Evolutionary conservation across 805 yeast genomes (phyloP), one percentile per base, ranked within the genome.

Genomic region (Candida methanosorbosa): DNA sequence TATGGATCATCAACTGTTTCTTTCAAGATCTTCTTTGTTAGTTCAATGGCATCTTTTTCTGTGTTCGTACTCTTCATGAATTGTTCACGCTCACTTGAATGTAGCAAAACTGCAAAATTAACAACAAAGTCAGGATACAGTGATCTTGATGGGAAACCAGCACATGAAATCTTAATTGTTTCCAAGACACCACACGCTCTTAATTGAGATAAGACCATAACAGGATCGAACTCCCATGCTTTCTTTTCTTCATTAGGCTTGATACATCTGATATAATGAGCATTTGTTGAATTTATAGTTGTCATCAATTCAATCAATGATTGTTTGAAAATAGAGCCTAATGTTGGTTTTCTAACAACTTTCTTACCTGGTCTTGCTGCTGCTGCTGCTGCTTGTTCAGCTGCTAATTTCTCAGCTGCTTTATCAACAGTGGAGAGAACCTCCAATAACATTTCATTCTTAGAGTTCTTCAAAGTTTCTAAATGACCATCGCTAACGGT

Each of bases 101-200:
- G 73, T 27, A 87, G 76, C 39, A 90, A 68, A 52, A 88, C 78
- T 52, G 86, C 90, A 56, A 87, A 90, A 51, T 96, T 75, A 42
- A 78, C 73, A 15, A 87, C 94, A 65, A 90, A 90, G 54, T 92
- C 97, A 34, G 80, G 87, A 54, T 86, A 92, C 2, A 95, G 76
- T 87, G 96, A 86, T 54, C 97, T 72, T 0, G 96, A 81, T 14
- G 98, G 98, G 71, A 88, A 90, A 27, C 98, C 98, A 33, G 95
- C 97, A 63, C 97, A 88, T 2, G 97, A 88, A 32, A 90, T 90
- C 51, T 95, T 70, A 53, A 90, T 90, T 2, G 98, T 92, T 57
- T 92, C 98, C 46, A 90, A 68, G 31, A 90, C 97, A 81, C 98
- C 98, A 68, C 98, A 90, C 5, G 98, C 98, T 56, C 98, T 75